Conservation (phyloP, 106 monocot species). For the Allium sativum region DNA sequence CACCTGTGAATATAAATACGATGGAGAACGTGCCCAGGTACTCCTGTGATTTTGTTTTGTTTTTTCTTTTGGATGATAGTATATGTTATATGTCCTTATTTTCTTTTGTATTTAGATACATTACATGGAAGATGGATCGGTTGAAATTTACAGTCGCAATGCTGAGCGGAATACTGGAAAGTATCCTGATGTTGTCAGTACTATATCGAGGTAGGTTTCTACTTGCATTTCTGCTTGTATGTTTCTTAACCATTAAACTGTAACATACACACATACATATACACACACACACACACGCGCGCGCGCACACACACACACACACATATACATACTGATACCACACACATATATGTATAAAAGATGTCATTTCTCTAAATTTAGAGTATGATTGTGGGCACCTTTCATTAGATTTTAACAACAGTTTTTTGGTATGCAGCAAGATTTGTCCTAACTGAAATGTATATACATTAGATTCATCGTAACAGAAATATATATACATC, state of each 20-base stretch:
- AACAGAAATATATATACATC: no score
- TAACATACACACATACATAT: no score
- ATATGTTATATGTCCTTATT: neutral
- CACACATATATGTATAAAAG: neutral
- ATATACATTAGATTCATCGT: no score
- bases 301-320: no score
- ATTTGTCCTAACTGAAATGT: no score
- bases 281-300: no score
- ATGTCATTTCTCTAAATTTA: neutral
- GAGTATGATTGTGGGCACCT: neutral
- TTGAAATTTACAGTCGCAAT: slow-evolving; percentile 97
- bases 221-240: neutral
- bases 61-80: neutral
- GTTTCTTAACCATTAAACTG: no score
- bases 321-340: no score
- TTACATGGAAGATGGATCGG: slow-evolving; percentile 87
- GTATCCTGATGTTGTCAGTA: slow-evolving; percentile 87
- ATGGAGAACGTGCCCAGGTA: slow-evolving; percentile 99
- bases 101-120: slow-evolving; percentile 60
- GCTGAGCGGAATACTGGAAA: slow-evolving; percentile 97
- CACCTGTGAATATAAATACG: slow-evolving; percentile 97
- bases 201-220: slow-evolving; percentile 54
- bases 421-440: no score
- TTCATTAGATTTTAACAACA: neutral
- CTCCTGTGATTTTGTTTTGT: neutral